Evolutionary conservation across 305 asterid genomes (phyloP), one percentile per base, ranked within the genome.

Genomic region (Ajuga reptans): DNA sequence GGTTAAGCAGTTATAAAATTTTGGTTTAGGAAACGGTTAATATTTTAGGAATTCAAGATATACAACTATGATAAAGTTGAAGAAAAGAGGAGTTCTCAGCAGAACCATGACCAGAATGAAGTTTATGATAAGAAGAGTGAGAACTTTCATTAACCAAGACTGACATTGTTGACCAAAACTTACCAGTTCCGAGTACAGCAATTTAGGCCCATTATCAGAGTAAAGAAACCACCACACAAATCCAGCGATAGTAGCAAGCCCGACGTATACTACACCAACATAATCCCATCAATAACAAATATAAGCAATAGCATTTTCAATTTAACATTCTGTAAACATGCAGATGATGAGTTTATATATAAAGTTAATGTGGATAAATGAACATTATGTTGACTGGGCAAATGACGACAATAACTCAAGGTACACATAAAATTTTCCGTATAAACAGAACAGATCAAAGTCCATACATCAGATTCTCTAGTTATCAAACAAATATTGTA

Each of bases 151-250:
- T 5, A 45, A 46, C 54, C 27, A 53, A 50, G 69, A 52, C 41
- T 36, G 27, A 10, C 49, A 45, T 37, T 34, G 75, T 57, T 36
- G 34, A 74, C 37, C 51, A 61, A 71, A 58, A 80, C 87, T 82
- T 78, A 90, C 97, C 87, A 93, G 85, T 77, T 91, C 99, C 14
- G 76, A 65, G 66, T 93, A 93, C 3, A 90, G 75, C 64, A 93
- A 80, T 80, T 87, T 93, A 72, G 97, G 99, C 67, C 99, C 99
- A 45, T 84, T 86, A 11, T 83, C 93, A 31, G 81, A 86, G 76
- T 85, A 93, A 69, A 91, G 82, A 78, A 87, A 93, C 97, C 99
- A 93, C 99, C 99, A 93, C 69, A 93, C 92, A 76, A 89, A 93
- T 69, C 99, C 99, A 68, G 96, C 97, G 78, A 93, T 81, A 64